Evolutionary conservation across 495 filamentous ascomycete genomes (phyloP).

Genomic region (Penicillium goetzii): DNA sequence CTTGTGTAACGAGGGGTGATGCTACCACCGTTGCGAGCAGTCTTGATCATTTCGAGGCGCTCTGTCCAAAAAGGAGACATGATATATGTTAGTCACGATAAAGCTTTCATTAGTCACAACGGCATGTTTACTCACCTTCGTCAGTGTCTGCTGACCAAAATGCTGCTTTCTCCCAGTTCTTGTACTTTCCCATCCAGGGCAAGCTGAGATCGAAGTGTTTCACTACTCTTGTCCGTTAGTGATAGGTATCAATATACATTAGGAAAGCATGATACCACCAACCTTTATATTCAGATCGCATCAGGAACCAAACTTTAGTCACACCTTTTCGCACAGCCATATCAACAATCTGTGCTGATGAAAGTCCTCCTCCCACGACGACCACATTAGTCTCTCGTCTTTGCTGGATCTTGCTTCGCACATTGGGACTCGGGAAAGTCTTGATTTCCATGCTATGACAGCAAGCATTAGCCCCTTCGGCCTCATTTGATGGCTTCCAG

Average conservation of each 20-base stretch:
- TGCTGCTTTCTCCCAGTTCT: conserved; percentile 63
- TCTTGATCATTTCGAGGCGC: conserved; percentile 57
- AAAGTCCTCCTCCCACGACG: conserved; percentile 64
- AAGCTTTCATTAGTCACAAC: background rate
- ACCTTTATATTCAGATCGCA: conserved; percentile 60
- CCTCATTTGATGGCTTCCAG: conserved; percentile 39
- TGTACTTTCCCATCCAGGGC: conserved; percentile 68
- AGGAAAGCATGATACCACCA: background rate
- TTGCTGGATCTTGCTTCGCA: conserved; percentile 50
- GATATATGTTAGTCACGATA: background rate
- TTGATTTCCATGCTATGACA: conserved; percentile 61
- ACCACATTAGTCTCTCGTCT: conserved; percentile 55
- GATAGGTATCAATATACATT: background rate
- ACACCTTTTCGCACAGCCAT: conserved; percentile 58
- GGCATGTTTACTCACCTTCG: conserved; percentile 39
- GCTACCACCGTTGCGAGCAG: conserved; percentile 63
- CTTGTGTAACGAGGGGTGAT: conserved; percentile 62
- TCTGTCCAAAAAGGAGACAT: conserved; percentile 34
- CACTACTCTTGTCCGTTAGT: conserved; percentile 32
- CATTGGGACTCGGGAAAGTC: conserved; percentile 48
- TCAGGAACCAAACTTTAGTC: conserved; percentile 58
- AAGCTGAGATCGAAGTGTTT: conserved; percentile 68
- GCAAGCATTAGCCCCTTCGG: conserved; percentile 44
- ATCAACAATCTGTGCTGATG: conserved; percentile 63
- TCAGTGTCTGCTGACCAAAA: conserved; percentile 66